These are phyloP conservation scores for Suillus subluteus DNA, from an alignment of 768 basidiomycete genomes.

Conservation along the genomic window DNA sequence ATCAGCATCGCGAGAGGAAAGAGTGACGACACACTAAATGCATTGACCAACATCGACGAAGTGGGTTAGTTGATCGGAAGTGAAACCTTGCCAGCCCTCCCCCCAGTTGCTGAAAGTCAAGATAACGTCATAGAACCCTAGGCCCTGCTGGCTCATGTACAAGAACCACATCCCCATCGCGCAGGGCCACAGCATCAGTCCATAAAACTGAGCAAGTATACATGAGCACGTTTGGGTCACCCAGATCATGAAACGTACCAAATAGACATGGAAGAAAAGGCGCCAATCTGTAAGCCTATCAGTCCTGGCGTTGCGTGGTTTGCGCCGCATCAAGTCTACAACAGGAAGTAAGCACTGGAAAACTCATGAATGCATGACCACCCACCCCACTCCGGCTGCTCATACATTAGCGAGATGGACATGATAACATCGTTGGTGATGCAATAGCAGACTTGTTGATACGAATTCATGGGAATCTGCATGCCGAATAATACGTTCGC, in stretches of 20 bases:
- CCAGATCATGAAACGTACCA: conserved; percentile 34
- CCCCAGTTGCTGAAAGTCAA: conserved; percentile 44
- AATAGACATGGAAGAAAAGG: conserved; percentile 51
- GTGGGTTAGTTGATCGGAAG: conserved; percentile 32
- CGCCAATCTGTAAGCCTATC: conserved; percentile 54
- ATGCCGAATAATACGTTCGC: conserved; percentile 55
- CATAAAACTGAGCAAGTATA: conserved; percentile 38
- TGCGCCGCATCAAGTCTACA: conserved; percentile 41
- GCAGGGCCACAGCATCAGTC: conserved; percentile 48
- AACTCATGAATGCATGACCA: neutral
- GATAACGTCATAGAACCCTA: conserved; percentile 39
- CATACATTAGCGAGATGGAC: conserved; percentile 45
- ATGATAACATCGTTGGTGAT: conserved; percentile 48
- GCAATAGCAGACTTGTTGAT: conserved; percentile 51
- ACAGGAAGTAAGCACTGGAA: conserved; percentile 4
- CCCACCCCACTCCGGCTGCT: conserved; percentile 44
- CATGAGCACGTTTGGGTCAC: neutral
- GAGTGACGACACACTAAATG: conserved; percentile 38
- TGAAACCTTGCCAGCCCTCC: conserved; percentile 39
- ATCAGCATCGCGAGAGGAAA: neutral
- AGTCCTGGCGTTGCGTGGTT: conserved; percentile 45
- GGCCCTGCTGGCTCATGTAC: conserved; percentile 40
- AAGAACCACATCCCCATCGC: conserved; percentile 46
- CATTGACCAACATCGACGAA: conserved; percentile 46
- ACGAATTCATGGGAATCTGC: conserved; percentile 52